Conservation (phyloP, 1,284 basidiomycete species). For the Ustilago crameri region DNA sequence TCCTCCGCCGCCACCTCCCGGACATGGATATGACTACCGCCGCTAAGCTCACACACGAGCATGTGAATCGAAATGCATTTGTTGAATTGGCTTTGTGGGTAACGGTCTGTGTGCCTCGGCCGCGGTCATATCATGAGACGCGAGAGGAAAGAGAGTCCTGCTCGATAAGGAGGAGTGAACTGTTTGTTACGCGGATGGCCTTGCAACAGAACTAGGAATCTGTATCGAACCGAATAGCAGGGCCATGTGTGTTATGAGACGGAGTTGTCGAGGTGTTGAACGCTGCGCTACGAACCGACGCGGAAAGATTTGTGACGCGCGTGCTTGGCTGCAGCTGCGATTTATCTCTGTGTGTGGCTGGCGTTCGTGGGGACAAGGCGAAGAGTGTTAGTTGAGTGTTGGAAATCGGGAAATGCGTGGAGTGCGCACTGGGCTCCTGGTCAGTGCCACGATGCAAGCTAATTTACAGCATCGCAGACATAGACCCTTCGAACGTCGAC, state of each 20-base stretch:
- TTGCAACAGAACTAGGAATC: no score
- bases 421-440: neutral
- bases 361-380: no score
- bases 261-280: no score
- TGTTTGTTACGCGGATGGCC: neutral
- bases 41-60: slow-evolving; percentile 21
- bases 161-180: slow-evolving; percentile 1
- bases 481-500: neutral
- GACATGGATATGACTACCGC: slow-evolving; percentile 43
- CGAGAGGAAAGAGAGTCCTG: neutral
- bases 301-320: no score
- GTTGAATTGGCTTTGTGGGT: neutral
- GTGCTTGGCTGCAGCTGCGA: neutral
- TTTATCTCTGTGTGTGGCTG: no score
- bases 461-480: neutral
- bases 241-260: no score
- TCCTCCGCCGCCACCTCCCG: slow-evolving; percentile 29
- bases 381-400: slow-evolving; percentile 4
- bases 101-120: no score
- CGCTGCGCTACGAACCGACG: no score
- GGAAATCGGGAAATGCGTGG: neutral
- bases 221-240: no score
- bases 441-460: slow-evolving; percentile 1
- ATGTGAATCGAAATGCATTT: slow-evolving; percentile 4
- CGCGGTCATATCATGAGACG: no score